Evolutionary conservation across 305 asterid species (phyloP).

Genomic region (Solanum chacoense): DNA sequence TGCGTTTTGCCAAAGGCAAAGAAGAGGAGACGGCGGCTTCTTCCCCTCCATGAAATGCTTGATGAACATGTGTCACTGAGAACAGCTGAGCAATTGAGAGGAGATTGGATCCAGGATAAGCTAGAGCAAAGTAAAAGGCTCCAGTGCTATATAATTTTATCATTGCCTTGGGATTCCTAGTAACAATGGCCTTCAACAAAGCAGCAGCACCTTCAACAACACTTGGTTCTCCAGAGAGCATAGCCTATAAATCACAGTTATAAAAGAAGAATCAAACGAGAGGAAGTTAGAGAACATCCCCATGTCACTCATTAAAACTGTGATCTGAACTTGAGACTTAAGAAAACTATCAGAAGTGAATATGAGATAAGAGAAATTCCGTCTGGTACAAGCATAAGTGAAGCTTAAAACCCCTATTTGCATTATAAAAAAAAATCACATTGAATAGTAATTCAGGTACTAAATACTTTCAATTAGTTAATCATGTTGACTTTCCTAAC

Average conservation of each 20-base stretch:
- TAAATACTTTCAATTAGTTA: not conserved
- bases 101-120: constrained; percentile 99
- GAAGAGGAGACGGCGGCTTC: constrained; percentile 97
- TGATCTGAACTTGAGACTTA: constrained; percentile 4
- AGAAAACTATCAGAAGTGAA: not conserved
- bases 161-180: constrained; percentile 98
- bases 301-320: not conserved
- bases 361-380: not conserved
- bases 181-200: constrained; percentile 81
- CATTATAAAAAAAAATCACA: not conserved
- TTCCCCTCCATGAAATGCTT: constrained; percentile 99
- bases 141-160: constrained; percentile 89
- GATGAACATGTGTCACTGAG: constrained; percentile 85
- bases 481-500: not conserved
- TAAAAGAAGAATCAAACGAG: constrained; percentile 1
- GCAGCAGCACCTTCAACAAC: constrained; percentile 94
- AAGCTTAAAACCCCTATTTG: not conserved
- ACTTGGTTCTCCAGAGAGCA: constrained; percentile 94
- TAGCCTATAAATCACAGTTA: constrained; percentile 44
- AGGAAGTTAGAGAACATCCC: not conserved
- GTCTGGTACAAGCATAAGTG: not conserved
- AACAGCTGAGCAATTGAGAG: constrained; percentile 83
- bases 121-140: constrained; percentile 84
- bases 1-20: constrained; percentile 90
- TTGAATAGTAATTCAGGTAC: not conserved